Evolutionary conservation across 495 filamentous ascomycete species (phyloP).

Genomic region (Physcia stellaris): DNA sequence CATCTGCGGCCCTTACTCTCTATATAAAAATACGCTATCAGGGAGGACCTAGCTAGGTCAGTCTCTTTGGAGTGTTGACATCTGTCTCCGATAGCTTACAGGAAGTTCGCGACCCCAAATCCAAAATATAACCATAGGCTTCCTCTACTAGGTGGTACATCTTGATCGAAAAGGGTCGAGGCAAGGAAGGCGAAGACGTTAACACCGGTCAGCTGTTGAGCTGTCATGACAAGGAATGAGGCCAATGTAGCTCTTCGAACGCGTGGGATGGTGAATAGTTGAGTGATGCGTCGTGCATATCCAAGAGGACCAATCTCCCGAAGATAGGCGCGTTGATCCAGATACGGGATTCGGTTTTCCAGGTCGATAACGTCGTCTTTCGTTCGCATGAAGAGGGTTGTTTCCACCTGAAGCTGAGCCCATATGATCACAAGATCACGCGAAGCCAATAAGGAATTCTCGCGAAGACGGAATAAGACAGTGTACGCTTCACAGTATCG

Average conservation of each 20-base stretch:
- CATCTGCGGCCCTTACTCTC: constrained; percentile 18
- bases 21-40: constrained; percentile 16
- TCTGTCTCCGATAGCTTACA: constrained; percentile 1
- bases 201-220: constrained; percentile 6
- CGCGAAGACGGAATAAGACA: constrained; percentile 7
- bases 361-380: background rate
- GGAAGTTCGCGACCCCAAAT: constrained; percentile 17
- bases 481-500: constrained; percentile 8
- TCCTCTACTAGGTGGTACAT: background rate
- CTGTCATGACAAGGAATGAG: constrained; percentile 6
- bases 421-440: constrained; percentile 8
- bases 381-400: constrained; percentile 7
- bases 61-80: background rate
- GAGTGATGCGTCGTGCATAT: constrained; percentile 8
- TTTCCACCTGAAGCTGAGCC: constrained; percentile 19
- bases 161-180: constrained; percentile 1
- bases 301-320: constrained; percentile 4
- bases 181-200: constrained; percentile 11
- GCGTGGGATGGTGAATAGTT: constrained; percentile 9
- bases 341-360: constrained; percentile 2
- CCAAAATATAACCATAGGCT: constrained; percentile 12
- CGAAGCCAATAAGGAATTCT: constrained; percentile 4
- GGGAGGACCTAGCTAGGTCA: constrained; percentile 10
- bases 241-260: constrained; percentile 7
- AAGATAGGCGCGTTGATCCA: constrained; percentile 11